Percentiles rank a stretch among this genome's conserved stretches.
These are phyloP conservation scores for Neurospora cerealis DNA, from an alignment of 495 filamentous ascomycete genomes.

Conservation along the genomic window DNA sequence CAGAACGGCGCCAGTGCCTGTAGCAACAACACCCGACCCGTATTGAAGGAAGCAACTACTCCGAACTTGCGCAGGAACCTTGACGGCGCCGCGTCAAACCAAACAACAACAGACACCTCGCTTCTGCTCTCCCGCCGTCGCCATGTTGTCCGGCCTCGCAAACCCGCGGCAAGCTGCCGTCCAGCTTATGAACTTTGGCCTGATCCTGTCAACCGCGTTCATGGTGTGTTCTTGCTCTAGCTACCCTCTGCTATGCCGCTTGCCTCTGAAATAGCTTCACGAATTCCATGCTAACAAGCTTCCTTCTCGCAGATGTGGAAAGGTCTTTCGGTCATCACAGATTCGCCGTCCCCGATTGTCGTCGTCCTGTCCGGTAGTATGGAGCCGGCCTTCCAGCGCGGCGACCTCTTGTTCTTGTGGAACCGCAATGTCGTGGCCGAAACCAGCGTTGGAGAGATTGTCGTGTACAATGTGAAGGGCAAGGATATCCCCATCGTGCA, in stretches of 20 bases:
- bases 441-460: conserved; percentile 74
- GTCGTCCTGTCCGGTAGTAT: conserved; percentile 91
- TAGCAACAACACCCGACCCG: not conserved
- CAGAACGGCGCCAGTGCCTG: not conserved
- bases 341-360: conserved; percentile 88
- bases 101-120: not conserved
- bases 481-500: conserved; percentile 96
- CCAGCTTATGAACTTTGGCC: conserved; percentile 91
- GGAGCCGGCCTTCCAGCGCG: conserved; percentile 95
- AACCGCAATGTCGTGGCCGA: conserved; percentile 64
- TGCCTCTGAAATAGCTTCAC: not conserved
- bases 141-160: conserved; percentile 63
- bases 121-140: not conserved
- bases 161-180: conserved; percentile 76
- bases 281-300: not conserved
- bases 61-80: not conserved
- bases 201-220: conserved; percentile 90
- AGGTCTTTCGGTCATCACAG: conserved; percentile 72
- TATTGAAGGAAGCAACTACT: not conserved
- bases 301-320: conserved; percentile 66
- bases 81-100: not conserved
- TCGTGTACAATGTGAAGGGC: conserved; percentile 86
- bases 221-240: conserved; percentile 44
- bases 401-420: conserved; percentile 90
- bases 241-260: not conserved